These are phyloP conservation scores for Guadua angustifolia DNA, from an alignment of 176 grass and related monocot species.

Conservation along the genomic window DNA sequence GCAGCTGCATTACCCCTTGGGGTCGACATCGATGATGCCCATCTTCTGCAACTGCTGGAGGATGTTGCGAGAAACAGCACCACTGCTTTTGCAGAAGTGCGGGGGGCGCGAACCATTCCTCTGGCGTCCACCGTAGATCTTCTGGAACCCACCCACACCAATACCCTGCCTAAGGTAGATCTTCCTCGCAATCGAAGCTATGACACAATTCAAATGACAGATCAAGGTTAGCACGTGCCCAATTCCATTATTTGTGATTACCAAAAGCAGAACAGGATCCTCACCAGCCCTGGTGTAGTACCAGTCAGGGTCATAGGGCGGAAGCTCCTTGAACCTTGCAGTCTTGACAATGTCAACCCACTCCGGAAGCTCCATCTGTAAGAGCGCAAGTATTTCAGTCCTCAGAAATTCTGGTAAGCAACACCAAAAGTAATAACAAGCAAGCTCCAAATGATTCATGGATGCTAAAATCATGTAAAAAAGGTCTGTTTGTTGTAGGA, in stretches of 20 bases:
- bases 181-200: conserved; percentile 78
- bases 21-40: conserved; percentile 69
- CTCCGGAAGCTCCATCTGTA: conserved; percentile 78
- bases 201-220: neutral
- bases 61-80: conserved; percentile 74
- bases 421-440: neutral
- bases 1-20: conserved; percentile 62
- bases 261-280: neutral
- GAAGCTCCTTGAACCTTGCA: conserved; percentile 81
- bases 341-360: conserved; percentile 91
- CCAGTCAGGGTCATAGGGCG: conserved; percentile 71
- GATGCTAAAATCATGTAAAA: neutral
- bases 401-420: neutral
- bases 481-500: neutral
- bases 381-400: neutral
- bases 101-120: conserved; percentile 63
- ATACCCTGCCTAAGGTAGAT: conserved; percentile 83
- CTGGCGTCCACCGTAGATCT: conserved; percentile 73
- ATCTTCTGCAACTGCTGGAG: conserved; percentile 68
- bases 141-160: conserved; percentile 79
- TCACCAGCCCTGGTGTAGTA: conserved; percentile 84
- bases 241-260: neutral
- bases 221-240: neutral
- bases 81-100: conserved; percentile 82
- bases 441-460: neutral